Base-by-base conservation (phyloP, 768 basidiomycete genomes). In the Tylopilus sp. region DNA sequence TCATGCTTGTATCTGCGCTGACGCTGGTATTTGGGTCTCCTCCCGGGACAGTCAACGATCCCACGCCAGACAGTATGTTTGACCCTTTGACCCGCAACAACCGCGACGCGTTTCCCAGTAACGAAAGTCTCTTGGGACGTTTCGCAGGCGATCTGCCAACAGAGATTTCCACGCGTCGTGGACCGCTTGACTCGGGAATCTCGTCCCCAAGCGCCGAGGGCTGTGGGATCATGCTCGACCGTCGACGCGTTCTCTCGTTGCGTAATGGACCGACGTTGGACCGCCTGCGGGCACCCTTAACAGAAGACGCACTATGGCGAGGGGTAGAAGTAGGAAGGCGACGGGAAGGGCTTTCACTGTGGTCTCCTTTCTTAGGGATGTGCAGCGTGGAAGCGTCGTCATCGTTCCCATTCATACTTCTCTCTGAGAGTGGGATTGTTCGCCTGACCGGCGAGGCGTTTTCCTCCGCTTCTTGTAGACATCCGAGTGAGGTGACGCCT, bases 221-320 rank as follows among this genome's bases (percentile, higher is more conserved):
- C 55, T 82, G 80, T n/a, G 85, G 85, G 54, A 92, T 88, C 74
- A 90, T 69, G 62, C 91, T 93, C 35, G 90, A 91, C 51, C 90
- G 78, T 52, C 91, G 75, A 52, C 88, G 74, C 13, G 71, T 70
- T 66, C 87, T 88, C 66, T 92, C 91, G 53, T 72, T 76, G 31
- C 91, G 82, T 65, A 83, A 61, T n/a, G 86, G 79, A 5, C 90
- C 91, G 50, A 90, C 79, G 58, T 84, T 85, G 21, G 91, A 92
- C 35, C 85, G 78, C 53, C 86, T 74, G 40, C 84, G 75, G 2
- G 66, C 57, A 26, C 72, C 69, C 60, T 76, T 80, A 49, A 57
- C 59, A 15, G 69, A 63, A 12, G 69, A 53, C 33, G 63, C 60
- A n/a, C 63, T 64, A 6, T 65, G 61, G 52, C 67, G 69, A 3